Base-by-base conservation (phyloP, 2,329 filamentous ascomycete species). In the Arthrobotrys megalospora region DNA sequence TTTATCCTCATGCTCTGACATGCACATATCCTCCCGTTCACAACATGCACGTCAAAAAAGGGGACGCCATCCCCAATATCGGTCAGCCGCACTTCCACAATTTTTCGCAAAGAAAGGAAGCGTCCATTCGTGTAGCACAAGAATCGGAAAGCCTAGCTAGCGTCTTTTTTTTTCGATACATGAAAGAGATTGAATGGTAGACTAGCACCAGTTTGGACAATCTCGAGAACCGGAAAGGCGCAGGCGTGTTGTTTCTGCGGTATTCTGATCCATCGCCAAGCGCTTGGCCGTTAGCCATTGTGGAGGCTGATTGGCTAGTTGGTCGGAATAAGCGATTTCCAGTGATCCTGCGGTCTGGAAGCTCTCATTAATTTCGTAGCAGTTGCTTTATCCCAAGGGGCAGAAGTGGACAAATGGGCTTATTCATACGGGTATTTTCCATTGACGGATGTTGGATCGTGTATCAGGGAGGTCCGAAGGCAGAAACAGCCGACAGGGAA, bases 181-280 rank as follows among this genome's bases (percentile, higher is more conserved):
- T 21, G 34, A 52, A 45, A 67, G 47, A 43, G 48, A 55, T 52
- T 68, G 34, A 55, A 68, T 36, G 50, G 38, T 28, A 41, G 36
- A 60, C 65, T 52, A 50, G n/a, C 28, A 53, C 38, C 14, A 60
- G 28, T 36, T 36, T 48, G 47, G 67, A n/a, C 53, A 32, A 48
- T 14, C 32, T 45, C 36, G 36, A 65, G 21, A 63, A 21, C 52
- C 21, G 55, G 28, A 38, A 58, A 50, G 38, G 32, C 52, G 50
- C 53, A 34, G 34, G 32, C 48, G 70, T 65, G 70, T 75, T 75
- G 70, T 75, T 63, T 62, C 36, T 75, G 62, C 36, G 38, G 70
- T 67, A 67, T 67, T 55, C 38, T 67, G 70, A 75, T 75, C 63
- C 70, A 47, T 75, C 62, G 70, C 70, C 70, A 62, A 67, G 70